phyloP scores from a whole-genome alignment of 2,329 filamentous ascomycete genomes.

The Dactylellina drechsleri region DNA sequence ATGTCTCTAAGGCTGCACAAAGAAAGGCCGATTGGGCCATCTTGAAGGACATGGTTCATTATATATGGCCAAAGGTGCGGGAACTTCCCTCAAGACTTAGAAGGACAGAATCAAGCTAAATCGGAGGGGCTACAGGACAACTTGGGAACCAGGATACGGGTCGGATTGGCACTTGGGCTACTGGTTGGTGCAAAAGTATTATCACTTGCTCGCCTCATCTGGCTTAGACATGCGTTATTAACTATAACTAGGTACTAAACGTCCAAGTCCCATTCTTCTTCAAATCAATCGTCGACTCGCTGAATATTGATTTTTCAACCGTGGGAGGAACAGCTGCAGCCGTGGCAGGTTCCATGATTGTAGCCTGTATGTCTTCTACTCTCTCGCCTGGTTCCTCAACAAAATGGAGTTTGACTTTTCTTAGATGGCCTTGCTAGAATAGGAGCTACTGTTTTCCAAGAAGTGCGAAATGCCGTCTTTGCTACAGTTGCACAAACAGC shows the following conservation, averaged over 20 bases:
- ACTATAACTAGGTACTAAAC: slow-evolving; percentile 73
- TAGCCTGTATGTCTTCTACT: slow-evolving; percentile 74
- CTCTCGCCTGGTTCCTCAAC: background rate
- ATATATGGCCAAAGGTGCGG: slow-evolving; percentile 85
- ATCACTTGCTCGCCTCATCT: background rate
- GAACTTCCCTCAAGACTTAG: too few relatives aligned
- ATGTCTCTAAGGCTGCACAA: slow-evolving; percentile 65
- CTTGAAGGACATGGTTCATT: slow-evolving; percentile 95
- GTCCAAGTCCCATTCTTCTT: slow-evolving; percentile 99
- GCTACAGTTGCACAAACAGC: slow-evolving; percentile 97
- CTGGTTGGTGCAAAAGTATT: slow-evolving; percentile 86
- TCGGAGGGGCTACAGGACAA: slow-evolving; percentile 68
- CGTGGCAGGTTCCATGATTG: slow-evolving; percentile 88
- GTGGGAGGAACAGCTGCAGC: slow-evolving; percentile 88
- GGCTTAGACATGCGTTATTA: slow-evolving; percentile 32
- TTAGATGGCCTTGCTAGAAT: slow-evolving; percentile 84
- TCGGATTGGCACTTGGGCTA: slow-evolving; percentile 82
- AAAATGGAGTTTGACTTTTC: slow-evolving; percentile 29
- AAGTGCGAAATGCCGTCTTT: slow-evolving; percentile 94
- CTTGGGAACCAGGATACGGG: slow-evolving; percentile 81
- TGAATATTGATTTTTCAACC: slow-evolving; percentile 93
- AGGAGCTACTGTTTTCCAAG: slow-evolving; percentile 88
- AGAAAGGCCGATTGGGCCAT: slow-evolving; percentile 98
- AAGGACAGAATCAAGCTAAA: slow-evolving; percentile 49
- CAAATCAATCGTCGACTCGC: slow-evolving; percentile 95